Base-by-base conservation (phyloP, 2,329 filamentous ascomycete genomes). In the Zymoseptoria passerinii region DNA sequence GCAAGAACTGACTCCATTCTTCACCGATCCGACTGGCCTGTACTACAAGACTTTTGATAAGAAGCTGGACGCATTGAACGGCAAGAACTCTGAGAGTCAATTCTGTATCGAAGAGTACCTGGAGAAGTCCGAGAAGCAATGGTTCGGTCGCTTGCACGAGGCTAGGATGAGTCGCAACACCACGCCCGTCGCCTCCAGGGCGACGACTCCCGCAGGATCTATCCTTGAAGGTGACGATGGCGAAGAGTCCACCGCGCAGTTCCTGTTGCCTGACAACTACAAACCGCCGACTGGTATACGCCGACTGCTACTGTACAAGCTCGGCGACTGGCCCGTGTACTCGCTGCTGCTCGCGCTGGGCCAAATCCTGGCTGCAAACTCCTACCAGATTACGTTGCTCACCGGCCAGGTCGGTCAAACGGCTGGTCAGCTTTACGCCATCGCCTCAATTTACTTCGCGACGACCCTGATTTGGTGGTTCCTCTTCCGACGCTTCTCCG, bases 311-410 rank as follows among this genome's bases (percentile, higher is more conserved):
- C 77, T 81, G 60, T 74, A 78, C 58, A 81, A 82, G 40, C 70
- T 85, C 56, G 81, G 81, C n/a, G 82, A 85, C 65, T 86, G 83
- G 83, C 84, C 83, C 0, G 67, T 85, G 6, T 86, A 86, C 68
- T 80, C 81, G 3, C 77, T 86, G 60, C 75, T 86, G 52, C 77
- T 86, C 18, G 82, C 82, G 8, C 75, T 85, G 40, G 81, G 82
- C 20, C 83, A 86, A 65, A 82, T 86, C 60, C 81, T 86, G 53
- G 82, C 84, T 1, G 81, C 83, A 58, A 86, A 85, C 70, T 86
- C 83, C 0, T 86, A 86, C 71, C 85, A 87, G 67, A 83, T 87
- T 66, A 85, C 83, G 0, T 76, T 88, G n/a, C 76, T 88, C 19
- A 84, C 83, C 0, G 85, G 84, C 18, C 80, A 84, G 64, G 76